These are phyloP conservation scores for Serendipita sp. DNA, from an alignment of 768 basidiomycete genomes.

Conservation along the genomic window DNA sequence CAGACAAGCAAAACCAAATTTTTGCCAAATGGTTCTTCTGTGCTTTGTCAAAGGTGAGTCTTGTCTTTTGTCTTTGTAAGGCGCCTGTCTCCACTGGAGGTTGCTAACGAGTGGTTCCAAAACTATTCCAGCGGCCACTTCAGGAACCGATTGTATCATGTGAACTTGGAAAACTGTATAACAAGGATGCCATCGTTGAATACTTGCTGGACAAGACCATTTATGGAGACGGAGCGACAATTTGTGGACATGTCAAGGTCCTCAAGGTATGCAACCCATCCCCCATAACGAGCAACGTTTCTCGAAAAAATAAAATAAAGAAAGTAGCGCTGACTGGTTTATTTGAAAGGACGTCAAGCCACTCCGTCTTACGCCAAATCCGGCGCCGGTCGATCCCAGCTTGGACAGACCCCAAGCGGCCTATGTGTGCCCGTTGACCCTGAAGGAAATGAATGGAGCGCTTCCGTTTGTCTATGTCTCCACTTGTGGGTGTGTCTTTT, in stretches of 20 bases:
- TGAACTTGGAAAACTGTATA: conserved; percentile 86
- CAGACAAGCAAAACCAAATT: conserved; percentile 80
- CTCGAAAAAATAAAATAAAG: neutral
- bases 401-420: conserved; percentile 34
- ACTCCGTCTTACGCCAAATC: conserved; percentile 64
- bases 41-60: conserved; percentile 77
- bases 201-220: conserved; percentile 67
- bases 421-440: conserved; percentile 82
- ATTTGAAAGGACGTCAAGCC: conserved; percentile 73
- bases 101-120: neutral
- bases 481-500: conserved; percentile 83
- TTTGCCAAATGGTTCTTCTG: conserved; percentile 86
- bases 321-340: neutral
- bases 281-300: neutral
- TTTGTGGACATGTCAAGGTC: conserved; percentile 83
- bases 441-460: conserved; percentile 88
- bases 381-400: conserved; percentile 28
- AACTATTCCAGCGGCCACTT: conserved; percentile 52
- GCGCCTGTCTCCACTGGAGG: neutral
- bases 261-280: conserved; percentile 63
- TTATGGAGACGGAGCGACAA: conserved; percentile 82
- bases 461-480: conserved; percentile 79
- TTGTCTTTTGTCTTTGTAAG: neutral
- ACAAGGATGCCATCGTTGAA: conserved; percentile 87
- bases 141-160: conserved; percentile 85